Base-by-base conservation (phyloP, 176 grass and related monocot genomes). In the Themeda triandra region DNA sequence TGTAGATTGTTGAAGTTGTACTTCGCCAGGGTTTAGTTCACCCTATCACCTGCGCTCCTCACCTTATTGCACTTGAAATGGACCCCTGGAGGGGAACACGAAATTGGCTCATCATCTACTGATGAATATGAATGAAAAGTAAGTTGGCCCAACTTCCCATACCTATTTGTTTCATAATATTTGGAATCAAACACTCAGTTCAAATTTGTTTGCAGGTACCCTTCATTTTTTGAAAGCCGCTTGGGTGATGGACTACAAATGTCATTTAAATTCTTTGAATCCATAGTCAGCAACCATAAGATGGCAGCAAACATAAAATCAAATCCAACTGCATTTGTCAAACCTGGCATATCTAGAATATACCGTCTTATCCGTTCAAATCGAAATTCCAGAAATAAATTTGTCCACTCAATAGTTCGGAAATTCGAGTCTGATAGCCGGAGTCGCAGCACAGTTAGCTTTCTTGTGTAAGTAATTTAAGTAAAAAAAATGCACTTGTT, bases 51-150 rank as follows among this genome's bases (percentile, higher is more conserved):
- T 96, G 91, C 89, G 92, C 96, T 83, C 92, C 97, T 13, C 82
- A 96, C 79, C 92, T 99, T 71, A 96, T 96, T 77, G 97, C 92
- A 88, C 97, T 99, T 71, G 97, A 99, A 92, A 96, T 87, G 78
- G 93, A 99, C 88, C 93, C 88, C 19, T 96, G 84, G 92, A 96
- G 75, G 89, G 83, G 46, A 94, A 96, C 86, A 88, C 93, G 39
- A 96, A 99, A 82, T 86, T 99, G 82, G 90, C 92, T 86, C 97
- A 99, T 87, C 92, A 99, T 89, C 86, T 99, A 75, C 89, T 96
- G 62, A 92, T 92, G 92, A 96, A 96, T 85, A 99, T 99, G 97
- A 94, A 99, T 73, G 97, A 99, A 81, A 99, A 99, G 92, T 99
- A 96, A 54, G 89, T 13, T 25, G 11, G 64, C 76, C 32, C 72